phyloP scores from a whole-genome alignment of 371 early-diverging fungal species.

The Mortierella sp. region DNA sequence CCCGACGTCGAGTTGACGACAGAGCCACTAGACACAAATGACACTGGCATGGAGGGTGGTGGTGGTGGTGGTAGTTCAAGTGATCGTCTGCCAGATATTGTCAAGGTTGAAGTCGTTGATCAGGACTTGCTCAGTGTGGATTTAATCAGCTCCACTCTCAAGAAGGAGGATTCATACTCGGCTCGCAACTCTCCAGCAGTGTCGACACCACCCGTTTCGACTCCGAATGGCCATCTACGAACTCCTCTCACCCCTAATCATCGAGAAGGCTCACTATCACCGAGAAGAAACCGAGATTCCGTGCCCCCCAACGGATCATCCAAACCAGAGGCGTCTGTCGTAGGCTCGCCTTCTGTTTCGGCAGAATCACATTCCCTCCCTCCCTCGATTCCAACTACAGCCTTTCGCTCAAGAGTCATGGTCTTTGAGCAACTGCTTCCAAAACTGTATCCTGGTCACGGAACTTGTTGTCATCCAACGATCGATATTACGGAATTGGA shows the following conservation, averaged over 20 bases:
- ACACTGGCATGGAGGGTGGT: not conserved
- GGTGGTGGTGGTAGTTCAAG: too few relatives aligned
- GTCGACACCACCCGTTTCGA: slow-evolving; percentile 22
- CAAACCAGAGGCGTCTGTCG: slow-evolving; percentile 1
- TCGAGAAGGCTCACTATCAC: slow-evolving; percentile 20
- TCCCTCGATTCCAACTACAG: slow-evolving; percentile 52
- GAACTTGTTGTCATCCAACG: slow-evolving; percentile 54
- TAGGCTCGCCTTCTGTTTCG: not conserved
- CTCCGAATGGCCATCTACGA: slow-evolving; percentile 21
- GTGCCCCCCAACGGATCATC: slow-evolving; percentile 11
- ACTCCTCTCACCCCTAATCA: slow-evolving; percentile 28
- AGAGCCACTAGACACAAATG: not conserved
- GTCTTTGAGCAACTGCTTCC: slow-evolving; percentile 79
- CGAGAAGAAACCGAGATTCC: slow-evolving; percentile 3
- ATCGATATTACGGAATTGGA: slow-evolving; percentile 44
- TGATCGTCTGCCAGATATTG: slow-evolving; percentile 4
- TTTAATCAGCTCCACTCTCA: slow-evolving; percentile 12
- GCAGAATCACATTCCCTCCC: slow-evolving; percentile 25
- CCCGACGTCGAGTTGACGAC: slow-evolving; percentile 6
- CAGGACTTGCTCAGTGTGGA: slow-evolving; percentile 15
- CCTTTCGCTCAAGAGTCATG: slow-evolving; percentile 75
- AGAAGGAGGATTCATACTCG: slow-evolving; percentile 33
- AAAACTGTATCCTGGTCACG: slow-evolving; percentile 58
- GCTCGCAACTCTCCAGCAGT: slow-evolving; percentile 11
- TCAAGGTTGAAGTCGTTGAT: slow-evolving; percentile 29